A percentile compares a stretch with the other conserved stretches of the same genome.
phyloP scores from a whole-genome alignment of 306 rosid genomes.

The Pyrus betulifolia region DNA sequence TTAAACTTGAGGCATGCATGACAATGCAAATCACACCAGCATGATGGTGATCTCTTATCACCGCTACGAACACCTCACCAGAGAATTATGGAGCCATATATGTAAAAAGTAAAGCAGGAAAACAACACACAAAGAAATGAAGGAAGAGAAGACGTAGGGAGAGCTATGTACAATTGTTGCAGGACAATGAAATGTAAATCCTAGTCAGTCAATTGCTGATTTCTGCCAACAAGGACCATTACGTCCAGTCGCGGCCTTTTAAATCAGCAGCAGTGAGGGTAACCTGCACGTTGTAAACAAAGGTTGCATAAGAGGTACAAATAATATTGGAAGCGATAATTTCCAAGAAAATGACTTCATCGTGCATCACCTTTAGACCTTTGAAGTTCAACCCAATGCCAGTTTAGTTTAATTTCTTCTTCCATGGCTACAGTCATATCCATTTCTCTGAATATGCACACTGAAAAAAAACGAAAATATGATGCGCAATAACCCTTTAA shows the following conservation, averaged over 20 bases:
- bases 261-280: neutral
- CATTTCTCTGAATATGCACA: neutral
- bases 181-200: neutral
- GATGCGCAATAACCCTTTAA: too few species aligned
- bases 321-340: neutral
- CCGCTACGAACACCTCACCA: too few species aligned
- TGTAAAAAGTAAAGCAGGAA: too few species aligned
- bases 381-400: neutral
- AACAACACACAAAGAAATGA: too few species aligned
- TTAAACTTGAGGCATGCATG: too few species aligned
- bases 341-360: neutral
- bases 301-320: neutral
- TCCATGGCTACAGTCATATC: neutral
- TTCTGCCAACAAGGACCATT: neutral
- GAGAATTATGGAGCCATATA: too few species aligned
- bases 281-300: neutral
- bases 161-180: neutral
- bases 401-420: neutral
- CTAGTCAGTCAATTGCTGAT: neutral
- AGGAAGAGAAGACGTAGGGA: neutral
- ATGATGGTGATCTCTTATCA: too few species aligned
- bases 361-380: neutral
- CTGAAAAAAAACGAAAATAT: neutral
- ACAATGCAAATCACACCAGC: too few species aligned
- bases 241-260: neutral